phyloP scores from a whole-genome alignment of 495 filamentous ascomycete genomes.

The Hypoxylon perforatum region DNA sequence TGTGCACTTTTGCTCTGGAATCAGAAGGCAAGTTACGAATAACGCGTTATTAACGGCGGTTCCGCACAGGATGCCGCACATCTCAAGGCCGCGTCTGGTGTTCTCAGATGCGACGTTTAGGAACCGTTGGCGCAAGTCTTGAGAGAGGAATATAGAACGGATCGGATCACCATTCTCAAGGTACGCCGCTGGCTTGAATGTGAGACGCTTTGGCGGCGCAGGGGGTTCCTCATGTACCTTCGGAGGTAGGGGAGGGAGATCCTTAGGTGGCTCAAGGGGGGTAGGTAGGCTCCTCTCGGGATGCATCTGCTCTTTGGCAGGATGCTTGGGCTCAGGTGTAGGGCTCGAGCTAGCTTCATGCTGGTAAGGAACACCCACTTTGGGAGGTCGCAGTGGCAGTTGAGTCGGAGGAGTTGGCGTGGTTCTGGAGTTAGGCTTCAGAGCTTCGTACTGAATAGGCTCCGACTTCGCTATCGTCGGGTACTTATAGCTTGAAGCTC shows the following conservation, averaged over 20 bases:
- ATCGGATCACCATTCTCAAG: constrained; percentile 89
- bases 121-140: constrained; percentile 76
- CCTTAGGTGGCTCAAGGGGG: constrained; percentile 17
- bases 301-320: constrained; percentile 42
- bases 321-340: constrained; percentile 32
- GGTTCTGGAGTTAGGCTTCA: constrained; percentile 16
- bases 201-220: constrained; percentile 50
- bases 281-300: constrained; percentile 9
- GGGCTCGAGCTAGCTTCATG: constrained; percentile 9
- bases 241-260: constrained; percentile 51
- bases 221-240: constrained; percentile 45
- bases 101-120: constrained; percentile 77
- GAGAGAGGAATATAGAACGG: constrained; percentile 87
- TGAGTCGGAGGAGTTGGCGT: constrained; percentile 31
- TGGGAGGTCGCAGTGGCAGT: constrained; percentile 52
- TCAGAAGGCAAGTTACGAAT: constrained; percentile 87
- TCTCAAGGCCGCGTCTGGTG: constrained; percentile 85
- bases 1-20: constrained; percentile 90
- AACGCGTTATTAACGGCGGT: constrained; percentile 91
- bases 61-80: constrained; percentile 93
- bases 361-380: constrained; percentile 43
- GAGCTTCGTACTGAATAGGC: constrained; percentile 54
- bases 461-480: constrained; percentile 60
- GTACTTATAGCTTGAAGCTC: constrained; percentile 54
- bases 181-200: constrained; percentile 86